A percentile compares a stretch with the other conserved stretches of the same genome.
These are phyloP conservation scores for Phaseolus lunatus DNA, from an alignment of 306 rosid genomes.

Conservation along the genomic window DNA sequence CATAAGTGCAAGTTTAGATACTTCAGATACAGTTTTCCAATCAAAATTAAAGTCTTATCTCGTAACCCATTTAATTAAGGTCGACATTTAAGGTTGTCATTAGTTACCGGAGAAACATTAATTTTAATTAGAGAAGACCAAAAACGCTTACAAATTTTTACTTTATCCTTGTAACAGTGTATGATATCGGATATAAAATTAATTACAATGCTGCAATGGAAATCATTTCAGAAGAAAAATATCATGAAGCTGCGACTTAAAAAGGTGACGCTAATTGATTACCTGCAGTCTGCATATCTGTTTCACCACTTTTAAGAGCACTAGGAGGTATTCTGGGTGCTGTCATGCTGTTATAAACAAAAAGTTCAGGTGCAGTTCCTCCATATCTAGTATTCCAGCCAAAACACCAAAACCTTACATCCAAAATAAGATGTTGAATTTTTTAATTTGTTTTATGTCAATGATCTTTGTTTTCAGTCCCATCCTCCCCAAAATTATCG, in stretches of 20 bases:
- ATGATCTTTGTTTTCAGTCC: constrained; percentile 32
- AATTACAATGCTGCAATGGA: constrained; percentile 22
- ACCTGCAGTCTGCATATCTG: constrained; percentile 85
- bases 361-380: constrained; percentile 40
- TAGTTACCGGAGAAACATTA: no score
- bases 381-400: constrained; percentile 28
- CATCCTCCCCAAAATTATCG: constrained; percentile 24
- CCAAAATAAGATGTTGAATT: constrained; percentile 36
- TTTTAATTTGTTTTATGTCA: neutral
- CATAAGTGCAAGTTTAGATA: neutral
- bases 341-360: constrained; percentile 72
- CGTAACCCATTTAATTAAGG: neutral
- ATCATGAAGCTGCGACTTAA: constrained; percentile 31
- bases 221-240: constrained; percentile 4
- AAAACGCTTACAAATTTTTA: no score
- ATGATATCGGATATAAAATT: neutral
- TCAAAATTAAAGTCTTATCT: neutral
- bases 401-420: constrained; percentile 25
- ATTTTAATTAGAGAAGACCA: no score
- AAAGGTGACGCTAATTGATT: constrained; percentile 36
- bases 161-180: neutral
- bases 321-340: constrained; percentile 87
- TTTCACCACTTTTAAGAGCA: constrained; percentile 83
- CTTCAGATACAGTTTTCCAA: neutral
- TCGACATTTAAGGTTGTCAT: neutral